These are phyloP conservation scores for Trypanosoma cruzi DNA, from an alignment of 208 protist species.

Conservation along the genomic window DNA sequence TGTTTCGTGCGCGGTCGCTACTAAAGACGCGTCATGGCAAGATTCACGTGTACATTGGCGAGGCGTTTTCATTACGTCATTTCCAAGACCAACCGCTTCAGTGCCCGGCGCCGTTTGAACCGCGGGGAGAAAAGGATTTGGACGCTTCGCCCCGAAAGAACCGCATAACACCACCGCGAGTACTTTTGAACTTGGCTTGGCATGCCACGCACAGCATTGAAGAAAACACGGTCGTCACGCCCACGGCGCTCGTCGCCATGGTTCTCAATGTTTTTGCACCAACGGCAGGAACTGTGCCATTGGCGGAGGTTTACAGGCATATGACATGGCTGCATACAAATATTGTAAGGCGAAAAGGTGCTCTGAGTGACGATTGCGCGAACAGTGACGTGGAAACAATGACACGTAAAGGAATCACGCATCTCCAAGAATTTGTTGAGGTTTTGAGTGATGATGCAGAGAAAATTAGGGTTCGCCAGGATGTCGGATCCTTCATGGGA, in stretches of 20 bases:
- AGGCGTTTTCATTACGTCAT: conserved; percentile 69
- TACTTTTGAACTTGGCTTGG: conserved; percentile 65
- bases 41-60: conserved; percentile 78
- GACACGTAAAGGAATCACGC: conserved; percentile 29
- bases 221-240: conserved; percentile 76
- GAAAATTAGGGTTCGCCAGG: conserved; percentile 34
- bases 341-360: conserved; percentile 41
- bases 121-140: conserved; percentile 22
- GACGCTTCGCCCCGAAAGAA: background rate
- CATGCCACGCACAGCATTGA: conserved; percentile 65
- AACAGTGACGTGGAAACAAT: conserved; percentile 32
- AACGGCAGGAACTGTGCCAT: conserved; percentile 2
- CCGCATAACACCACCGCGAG: conserved; percentile 29
- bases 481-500: conserved; percentile 44
- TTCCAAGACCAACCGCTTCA: conserved; percentile 42
- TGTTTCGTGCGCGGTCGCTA: conserved; percentile 60
- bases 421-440: conserved; percentile 50
- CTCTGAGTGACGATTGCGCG: conserved; percentile 46
- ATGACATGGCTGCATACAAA: conserved; percentile 60
- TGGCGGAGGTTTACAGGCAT: conserved; percentile 17
- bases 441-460: conserved; percentile 17
- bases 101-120: conserved; percentile 46
- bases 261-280: conserved; percentile 53
- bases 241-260: conserved; percentile 71
- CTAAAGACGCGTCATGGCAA: conserved; percentile 65